Evolutionary conservation across 176 grass and related monocot species (phyloP).

Genomic region (Pontederia crassipes): DNA sequence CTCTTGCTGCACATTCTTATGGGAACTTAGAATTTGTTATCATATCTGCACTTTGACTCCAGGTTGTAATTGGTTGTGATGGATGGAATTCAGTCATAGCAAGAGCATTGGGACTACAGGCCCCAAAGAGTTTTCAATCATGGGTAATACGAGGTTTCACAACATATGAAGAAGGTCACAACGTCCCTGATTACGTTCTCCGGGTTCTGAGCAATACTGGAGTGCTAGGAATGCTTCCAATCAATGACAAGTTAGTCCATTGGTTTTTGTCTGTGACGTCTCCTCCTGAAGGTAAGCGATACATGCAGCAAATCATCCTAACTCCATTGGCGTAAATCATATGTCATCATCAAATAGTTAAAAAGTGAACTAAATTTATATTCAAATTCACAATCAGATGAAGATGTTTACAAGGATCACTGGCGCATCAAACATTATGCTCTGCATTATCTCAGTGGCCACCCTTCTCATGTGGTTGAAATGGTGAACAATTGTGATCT

Average conservation of each 20-base stretch:
- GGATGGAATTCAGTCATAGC: conserved; percentile 32
- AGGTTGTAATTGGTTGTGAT: conserved; percentile 39
- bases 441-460: conserved; percentile 9
- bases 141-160: conserved; percentile 23
- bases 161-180: conserved; percentile 16
- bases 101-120: conserved; percentile 19
- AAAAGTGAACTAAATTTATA: neutral
- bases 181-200: conserved; percentile 1
- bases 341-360: no score
- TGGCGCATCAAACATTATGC: conserved; percentile 2
- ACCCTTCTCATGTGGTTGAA: conserved; percentile 17
- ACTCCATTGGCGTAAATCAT: neutral
- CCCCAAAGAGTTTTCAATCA: conserved; percentile 8
- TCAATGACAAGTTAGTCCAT: conserved; percentile 19
- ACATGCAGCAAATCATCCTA: neutral
- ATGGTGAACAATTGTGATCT: conserved; percentile 23
- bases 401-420: neutral
- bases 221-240: conserved; percentile 19
- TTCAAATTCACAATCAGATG: neutral
- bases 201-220: neutral
- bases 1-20: neutral
- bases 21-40: neutral
- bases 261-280: neutral
- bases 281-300: conserved; percentile 9
- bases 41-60: neutral